Percentiles rank a stretch among this genome's conserved stretches.
These are phyloP conservation scores for Mentha longifolia DNA, from an alignment of 257 asterid genomes.

Conservation along the genomic window DNA sequence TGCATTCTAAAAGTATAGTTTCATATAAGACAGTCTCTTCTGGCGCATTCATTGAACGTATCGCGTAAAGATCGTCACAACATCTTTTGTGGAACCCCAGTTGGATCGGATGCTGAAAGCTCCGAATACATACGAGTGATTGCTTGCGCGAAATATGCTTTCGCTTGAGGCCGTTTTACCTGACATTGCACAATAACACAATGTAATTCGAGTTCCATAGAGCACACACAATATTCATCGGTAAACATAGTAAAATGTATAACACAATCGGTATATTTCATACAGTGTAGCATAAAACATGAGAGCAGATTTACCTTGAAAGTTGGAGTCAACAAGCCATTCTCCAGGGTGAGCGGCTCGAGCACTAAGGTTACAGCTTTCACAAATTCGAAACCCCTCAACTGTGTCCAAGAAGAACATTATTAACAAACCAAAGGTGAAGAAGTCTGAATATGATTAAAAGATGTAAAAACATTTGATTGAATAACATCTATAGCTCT, in stretches of 20 bases:
- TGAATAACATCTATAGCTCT: neutral
- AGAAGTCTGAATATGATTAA: neutral
- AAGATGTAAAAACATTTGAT: neutral
- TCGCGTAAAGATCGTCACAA: neutral
- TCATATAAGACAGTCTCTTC: neutral
- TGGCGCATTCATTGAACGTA: too few relatives aligned
- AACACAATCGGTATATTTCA: neutral
- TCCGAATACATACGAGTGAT: conserved; percentile 71
- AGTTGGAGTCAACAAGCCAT: conserved; percentile 88
- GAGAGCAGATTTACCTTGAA: conserved; percentile 62
- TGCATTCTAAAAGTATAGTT: neutral
- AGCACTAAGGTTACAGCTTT: conserved; percentile 76
- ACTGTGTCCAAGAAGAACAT: conserved; percentile 43
- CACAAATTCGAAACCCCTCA: conserved; percentile 89
- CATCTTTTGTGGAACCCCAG: conserved; percentile 43
- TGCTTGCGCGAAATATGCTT: conserved; percentile 75
- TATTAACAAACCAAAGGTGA: conserved; percentile 2
- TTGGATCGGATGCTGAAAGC: conserved; percentile 68
- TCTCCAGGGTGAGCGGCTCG: conserved; percentile 89
- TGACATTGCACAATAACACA: conserved; percentile 35
- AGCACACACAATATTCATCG: neutral
- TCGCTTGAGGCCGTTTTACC: conserved; percentile 92
- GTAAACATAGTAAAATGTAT: neutral
- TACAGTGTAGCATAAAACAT: neutral
- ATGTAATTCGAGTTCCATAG: neutral